Evolutionary conservation across 2,329 filamentous ascomycete genomes (phyloP), one percentile per base, ranked within the genome.

Genomic region (Purpureocillium lavendulum): DNA sequence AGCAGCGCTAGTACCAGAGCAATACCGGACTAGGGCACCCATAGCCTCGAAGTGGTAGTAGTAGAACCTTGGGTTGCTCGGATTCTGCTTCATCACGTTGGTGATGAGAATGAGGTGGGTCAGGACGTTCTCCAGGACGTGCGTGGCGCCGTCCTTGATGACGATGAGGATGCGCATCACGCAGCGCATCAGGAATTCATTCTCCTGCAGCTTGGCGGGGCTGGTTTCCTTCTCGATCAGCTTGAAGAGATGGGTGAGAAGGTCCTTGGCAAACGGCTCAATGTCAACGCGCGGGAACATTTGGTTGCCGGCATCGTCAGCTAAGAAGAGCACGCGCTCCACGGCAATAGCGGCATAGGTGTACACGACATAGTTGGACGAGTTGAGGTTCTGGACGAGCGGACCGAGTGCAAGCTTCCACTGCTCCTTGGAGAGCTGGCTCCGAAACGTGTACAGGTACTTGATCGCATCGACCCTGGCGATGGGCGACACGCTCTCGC

Each of bases 391-490:
- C 56, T 92, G 87, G 39, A 97, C 88, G 32, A 98, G 73, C 14
- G 94, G 80, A 11, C 87, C 84, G 56, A 98, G 87, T 2, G 89
- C 89, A 41, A 82, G 80, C 53, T 84, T 84, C 88, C 92, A 97
- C 60, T 96, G 86, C 28, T 89, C 82, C 58, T 87, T 87, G 14
- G 87, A 90, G 45, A 98, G 74, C 56, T 96, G 88, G 58, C 88
- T 95, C 53, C 92, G 84, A 78, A 98, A 98, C 33, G 84, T 87
- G 70, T 98, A 95, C 30, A 98, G 75, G 59, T 89, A 98, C 62
- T 97, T 98, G 71, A 98, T 95, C 14, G 90, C 90, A 60, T 97
- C 92, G 13, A 98, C 90, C 67, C 95, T 94, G 51, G 95, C 73
- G 44, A 98, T 89, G 8, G 88, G 84, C 51, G 94, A 77, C 1